Percentiles rank a stretch among this genome's conserved stretches.
Conservation (phyloP, 2,329 filamentous ascomycete species). For the Ophiosphaerella herpotricha region DNA sequence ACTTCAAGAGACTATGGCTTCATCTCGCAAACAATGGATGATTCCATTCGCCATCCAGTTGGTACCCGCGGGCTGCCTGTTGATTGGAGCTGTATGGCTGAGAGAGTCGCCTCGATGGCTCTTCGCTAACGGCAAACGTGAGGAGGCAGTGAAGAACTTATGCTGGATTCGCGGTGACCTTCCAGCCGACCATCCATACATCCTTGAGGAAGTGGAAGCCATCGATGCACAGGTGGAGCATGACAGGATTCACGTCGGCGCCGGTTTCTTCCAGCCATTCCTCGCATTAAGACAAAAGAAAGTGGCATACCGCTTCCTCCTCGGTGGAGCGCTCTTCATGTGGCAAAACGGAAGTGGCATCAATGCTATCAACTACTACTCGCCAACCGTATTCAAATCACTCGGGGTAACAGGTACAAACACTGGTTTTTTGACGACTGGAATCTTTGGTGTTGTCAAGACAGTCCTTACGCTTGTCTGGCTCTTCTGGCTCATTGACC, state of each 20-base stretch:
- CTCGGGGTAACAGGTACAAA: slow-evolving; percentile 67
- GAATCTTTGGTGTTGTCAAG: slow-evolving; percentile 74
- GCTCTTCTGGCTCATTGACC: slow-evolving; percentile 71
- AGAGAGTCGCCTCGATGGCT: slow-evolving; percentile 53
- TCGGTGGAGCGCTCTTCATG: slow-evolving; percentile 76
- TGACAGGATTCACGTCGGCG: slow-evolving; percentile 65
- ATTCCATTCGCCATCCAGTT: slow-evolving; percentile 66
- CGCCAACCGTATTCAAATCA: slow-evolving; percentile 68
- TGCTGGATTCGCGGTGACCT: slow-evolving; percentile 68
- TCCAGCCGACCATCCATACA: slow-evolving; percentile 63
- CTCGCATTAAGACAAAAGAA: slow-evolving; percentile 46
- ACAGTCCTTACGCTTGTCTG: slow-evolving; percentile 70
- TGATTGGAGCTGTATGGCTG: slow-evolving; percentile 50
- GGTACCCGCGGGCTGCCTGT: slow-evolving; percentile 66
- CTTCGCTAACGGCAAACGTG: slow-evolving; percentile 47
- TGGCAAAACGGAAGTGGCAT: slow-evolving; percentile 80
- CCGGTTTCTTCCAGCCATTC: slow-evolving; percentile 70
- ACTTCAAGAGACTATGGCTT: slow-evolving; percentile 49
- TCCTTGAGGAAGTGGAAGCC: slow-evolving; percentile 72
- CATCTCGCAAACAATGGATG: slow-evolving; percentile 52
- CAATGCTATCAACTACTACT: slow-evolving; percentile 78
- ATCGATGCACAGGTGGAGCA: slow-evolving; percentile 72
- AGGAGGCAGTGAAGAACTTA: slow-evolving; percentile 50
- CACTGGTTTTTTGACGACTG: slow-evolving; percentile 69
- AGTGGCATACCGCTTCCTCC: slow-evolving; percentile 72